Percentiles rank a stretch among this genome's conserved stretches.
phyloP scores from a whole-genome alignment of 768 basidiomycete species.

The Rhodocollybia butyracea region DNA sequence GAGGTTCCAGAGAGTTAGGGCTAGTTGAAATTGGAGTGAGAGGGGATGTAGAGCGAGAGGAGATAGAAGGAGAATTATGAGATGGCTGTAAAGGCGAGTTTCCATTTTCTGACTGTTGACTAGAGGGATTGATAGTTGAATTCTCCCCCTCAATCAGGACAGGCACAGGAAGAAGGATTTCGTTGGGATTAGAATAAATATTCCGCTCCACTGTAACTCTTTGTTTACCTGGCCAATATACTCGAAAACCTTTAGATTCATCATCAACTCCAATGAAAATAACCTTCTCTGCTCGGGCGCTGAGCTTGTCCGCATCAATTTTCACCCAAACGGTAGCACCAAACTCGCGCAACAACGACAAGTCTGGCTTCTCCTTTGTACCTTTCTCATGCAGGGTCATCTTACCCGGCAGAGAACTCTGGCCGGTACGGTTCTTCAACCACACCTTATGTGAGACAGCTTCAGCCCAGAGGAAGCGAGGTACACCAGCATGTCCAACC shows the following conservation, averaged over 20 bases:
- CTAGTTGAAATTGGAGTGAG: not conserved
- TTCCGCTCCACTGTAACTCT: constrained; percentile 24
- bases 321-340: constrained; percentile 25
- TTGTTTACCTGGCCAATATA: constrained; percentile 25
- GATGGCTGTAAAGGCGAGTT: not conserved
- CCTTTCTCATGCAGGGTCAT: constrained; percentile 10
- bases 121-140: not conserved
- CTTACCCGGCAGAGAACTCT: not conserved
- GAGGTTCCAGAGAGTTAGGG: no score
- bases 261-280: constrained; percentile 22
- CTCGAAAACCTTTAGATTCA: constrained; percentile 23
- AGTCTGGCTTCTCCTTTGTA: constrained; percentile 14
- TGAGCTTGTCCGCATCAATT: constrained; percentile 19
- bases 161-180: not conserved
- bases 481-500: constrained; percentile 16
- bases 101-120: not conserved
- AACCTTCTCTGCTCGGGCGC: constrained; percentile 10
- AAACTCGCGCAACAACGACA: constrained; percentile 19
- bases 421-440: constrained; percentile 7
- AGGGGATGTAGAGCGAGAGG: not conserved
- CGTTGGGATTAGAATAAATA: constrained; percentile 4
- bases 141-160: constrained; percentile 9
- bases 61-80: not conserved
- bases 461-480: constrained; percentile 18
- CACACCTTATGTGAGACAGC: constrained; percentile 12